Conservation (phyloP, 2,329 filamentous ascomycete genomes). For the Lojkania enalia region DNA sequence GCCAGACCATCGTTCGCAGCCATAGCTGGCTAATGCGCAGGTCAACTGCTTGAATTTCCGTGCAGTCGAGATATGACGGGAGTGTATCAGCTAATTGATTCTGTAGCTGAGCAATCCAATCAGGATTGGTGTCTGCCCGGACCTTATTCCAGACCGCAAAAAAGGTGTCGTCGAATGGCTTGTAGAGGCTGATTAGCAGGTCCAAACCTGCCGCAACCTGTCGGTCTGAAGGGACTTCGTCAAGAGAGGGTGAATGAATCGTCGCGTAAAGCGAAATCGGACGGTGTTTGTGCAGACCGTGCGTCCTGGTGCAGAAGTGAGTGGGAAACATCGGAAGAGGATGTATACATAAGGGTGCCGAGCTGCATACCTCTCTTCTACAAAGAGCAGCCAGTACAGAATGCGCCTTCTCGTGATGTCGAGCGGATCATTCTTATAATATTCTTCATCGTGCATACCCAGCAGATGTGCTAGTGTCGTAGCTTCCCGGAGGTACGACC, state of each 20-base stretch:
- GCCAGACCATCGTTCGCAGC: constrained; percentile 73
- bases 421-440: constrained; percentile 55
- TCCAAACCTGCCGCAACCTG: constrained; percentile 62
- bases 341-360: no score
- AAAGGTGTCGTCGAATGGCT: constrained; percentile 66
- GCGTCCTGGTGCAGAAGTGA: constrained; percentile 53
- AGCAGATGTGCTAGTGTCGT: constrained; percentile 63
- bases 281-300: constrained; percentile 65
- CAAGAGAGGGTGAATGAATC: constrained; percentile 56
- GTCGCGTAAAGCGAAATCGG: constrained; percentile 65
- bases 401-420: constrained; percentile 59
- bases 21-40: constrained; percentile 71
- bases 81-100: constrained; percentile 57
- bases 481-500: constrained; percentile 65
- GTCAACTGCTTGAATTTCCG: constrained; percentile 70
- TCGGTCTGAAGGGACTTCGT: constrained; percentile 57
- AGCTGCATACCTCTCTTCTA: constrained; percentile 58
- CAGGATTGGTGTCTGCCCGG: constrained; percentile 49
- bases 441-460: constrained; percentile 61
- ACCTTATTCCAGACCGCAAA: constrained; percentile 67
- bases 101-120: constrained; percentile 53
- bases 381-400: constrained; percentile 66
- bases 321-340: no score
- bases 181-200: constrained; percentile 63
- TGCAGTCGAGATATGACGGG: constrained; percentile 59